A percentile compares a stretch with the other conserved stretches of the same genome.
phyloP scores from a whole-genome alignment of 2,329 filamentous ascomycete genomes.

The Pezicula radicicola region DNA sequence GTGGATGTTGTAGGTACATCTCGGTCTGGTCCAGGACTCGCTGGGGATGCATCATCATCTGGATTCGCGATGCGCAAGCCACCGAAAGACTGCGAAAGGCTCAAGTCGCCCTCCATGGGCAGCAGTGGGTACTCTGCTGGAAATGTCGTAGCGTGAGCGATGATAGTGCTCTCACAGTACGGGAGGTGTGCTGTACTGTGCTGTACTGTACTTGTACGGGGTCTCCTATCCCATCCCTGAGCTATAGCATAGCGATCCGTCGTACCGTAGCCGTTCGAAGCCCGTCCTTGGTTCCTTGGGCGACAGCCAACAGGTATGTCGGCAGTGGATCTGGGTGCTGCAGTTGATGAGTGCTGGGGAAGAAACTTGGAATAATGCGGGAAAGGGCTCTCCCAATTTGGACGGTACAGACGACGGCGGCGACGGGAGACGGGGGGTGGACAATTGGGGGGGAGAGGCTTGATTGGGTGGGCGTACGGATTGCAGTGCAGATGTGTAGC shows the following conservation, averaged over 20 bases:
- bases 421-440: neutral
- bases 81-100: slow-evolving; percentile 86
- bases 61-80: slow-evolving; percentile 96
- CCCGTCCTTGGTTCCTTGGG: neutral
- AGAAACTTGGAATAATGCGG: neutral
- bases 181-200: neutral
- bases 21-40: slow-evolving; percentile 16
- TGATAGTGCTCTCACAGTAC: too few species aligned
- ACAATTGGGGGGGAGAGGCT: neutral
- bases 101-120: slow-evolving; percentile 86
- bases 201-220: neutral
- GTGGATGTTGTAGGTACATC: slow-evolving; percentile 22
- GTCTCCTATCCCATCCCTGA: slow-evolving; percentile 1
- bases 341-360: neutral
- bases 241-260: neutral
- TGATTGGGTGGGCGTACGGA: neutral
- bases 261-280: neutral
- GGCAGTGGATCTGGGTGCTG: neutral
- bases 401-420: neutral
- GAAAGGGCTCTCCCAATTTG: neutral
- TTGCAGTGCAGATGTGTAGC: neutral
- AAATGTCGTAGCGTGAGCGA: slow-evolving; percentile 1
- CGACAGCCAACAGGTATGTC: neutral
- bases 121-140: slow-evolving; percentile 7
- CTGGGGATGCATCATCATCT: slow-evolving; percentile 54